A percentile compares a stretch with the other conserved stretches of the same genome.
These are phyloP conservation scores for Stemphylium vesicarium DNA, from an alignment of 2,329 filamentous ascomycete genomes.

Conservation along the genomic window DNA sequence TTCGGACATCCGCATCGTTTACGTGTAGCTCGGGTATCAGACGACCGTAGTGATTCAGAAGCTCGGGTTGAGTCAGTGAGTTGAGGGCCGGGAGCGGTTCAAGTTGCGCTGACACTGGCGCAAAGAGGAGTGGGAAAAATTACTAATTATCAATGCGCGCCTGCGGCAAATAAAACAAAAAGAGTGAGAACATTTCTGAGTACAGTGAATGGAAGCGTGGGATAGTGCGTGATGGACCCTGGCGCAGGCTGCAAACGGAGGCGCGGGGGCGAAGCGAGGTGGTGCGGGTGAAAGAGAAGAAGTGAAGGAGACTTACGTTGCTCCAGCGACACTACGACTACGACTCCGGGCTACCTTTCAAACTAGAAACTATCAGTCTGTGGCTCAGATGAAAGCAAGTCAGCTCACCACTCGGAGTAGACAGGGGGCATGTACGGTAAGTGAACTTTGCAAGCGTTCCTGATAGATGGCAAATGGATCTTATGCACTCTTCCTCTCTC, in stretches of 20 bases:
- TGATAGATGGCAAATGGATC: too few species aligned
- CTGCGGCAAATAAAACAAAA: too few species aligned
- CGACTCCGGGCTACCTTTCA: too few species aligned
- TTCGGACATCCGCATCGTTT: background rate
- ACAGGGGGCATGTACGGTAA: too few species aligned
- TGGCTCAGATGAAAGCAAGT: too few species aligned
- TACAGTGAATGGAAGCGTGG: background rate
- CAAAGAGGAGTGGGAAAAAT: background rate
- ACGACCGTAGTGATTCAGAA: background rate
- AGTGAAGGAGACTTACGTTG: background rate
- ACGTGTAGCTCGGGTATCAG: background rate
- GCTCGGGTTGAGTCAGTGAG: background rate
- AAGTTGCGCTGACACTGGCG: background rate
- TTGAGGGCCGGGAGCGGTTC: background rate
- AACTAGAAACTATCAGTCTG: too few species aligned
- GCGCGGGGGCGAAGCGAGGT: background rate
- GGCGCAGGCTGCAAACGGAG: background rate
- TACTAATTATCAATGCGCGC: background rate
- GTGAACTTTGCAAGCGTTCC: too few species aligned
- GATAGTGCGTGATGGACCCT: background rate
- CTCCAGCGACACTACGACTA: too few species aligned
- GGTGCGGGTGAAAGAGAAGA: background rate
- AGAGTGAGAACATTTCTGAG: background rate
- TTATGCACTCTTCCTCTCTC: too few species aligned
- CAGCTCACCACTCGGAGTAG: too few species aligned